Conservation (phyloP, 306 rosid species). For the Quercus berberidifolia region DNA sequence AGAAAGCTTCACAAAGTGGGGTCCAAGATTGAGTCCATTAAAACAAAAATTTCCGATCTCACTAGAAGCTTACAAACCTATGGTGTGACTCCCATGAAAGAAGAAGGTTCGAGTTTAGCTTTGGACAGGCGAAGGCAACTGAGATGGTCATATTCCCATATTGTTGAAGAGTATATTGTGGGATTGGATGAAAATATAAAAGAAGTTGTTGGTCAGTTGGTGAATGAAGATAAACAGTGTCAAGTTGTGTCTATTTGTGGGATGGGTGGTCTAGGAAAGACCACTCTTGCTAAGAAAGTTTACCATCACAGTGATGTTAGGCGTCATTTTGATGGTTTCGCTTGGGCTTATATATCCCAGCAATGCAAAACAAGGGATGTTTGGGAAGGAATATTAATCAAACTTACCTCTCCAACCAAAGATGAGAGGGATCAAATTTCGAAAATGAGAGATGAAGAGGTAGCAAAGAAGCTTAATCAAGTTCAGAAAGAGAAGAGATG, state of each 20-base stretch:
- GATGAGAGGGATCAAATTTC: slow-evolving; percentile 38
- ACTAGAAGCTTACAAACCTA: slow-evolving; percentile 26
- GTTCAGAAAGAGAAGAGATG: slow-evolving; percentile 36
- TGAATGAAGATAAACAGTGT: slow-evolving; percentile 10
- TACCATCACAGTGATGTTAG: slow-evolving; percentile 25
- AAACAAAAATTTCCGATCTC: slow-evolving; percentile 28
- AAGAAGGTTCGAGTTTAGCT: slow-evolving; percentile 17
- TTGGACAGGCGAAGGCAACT: slow-evolving; percentile 17
- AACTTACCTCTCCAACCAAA: slow-evolving; percentile 27
- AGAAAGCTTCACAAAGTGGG: slow-evolving; percentile 23
- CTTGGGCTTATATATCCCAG: slow-evolving; percentile 61
- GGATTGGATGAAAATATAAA: slow-evolving; percentile 33
- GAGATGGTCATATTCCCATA: slow-evolving; percentile 48
- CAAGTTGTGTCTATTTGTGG: slow-evolving; percentile 41
- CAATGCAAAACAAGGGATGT: slow-evolving; percentile 50
- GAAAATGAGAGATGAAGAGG: slow-evolving; percentile 36
- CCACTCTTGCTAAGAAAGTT: slow-evolving; percentile 52
- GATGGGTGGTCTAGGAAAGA: slow-evolving; percentile 61
- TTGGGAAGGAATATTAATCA: slow-evolving; percentile 43
- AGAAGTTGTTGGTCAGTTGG: slow-evolving; percentile 24
- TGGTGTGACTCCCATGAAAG: slow-evolving; percentile 27
- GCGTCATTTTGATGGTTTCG: slow-evolving; percentile 34
- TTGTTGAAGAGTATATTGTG: slow-evolving; percentile 37
- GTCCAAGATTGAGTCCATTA: slow-evolving; percentile 20
- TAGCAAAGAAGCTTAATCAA: slow-evolving; percentile 34